Evolutionary conservation across 192 early-diverging fungal genomes (phyloP), one percentile per base, ranked within the genome.

Genomic region (Mycoemilia scoparia): DNA sequence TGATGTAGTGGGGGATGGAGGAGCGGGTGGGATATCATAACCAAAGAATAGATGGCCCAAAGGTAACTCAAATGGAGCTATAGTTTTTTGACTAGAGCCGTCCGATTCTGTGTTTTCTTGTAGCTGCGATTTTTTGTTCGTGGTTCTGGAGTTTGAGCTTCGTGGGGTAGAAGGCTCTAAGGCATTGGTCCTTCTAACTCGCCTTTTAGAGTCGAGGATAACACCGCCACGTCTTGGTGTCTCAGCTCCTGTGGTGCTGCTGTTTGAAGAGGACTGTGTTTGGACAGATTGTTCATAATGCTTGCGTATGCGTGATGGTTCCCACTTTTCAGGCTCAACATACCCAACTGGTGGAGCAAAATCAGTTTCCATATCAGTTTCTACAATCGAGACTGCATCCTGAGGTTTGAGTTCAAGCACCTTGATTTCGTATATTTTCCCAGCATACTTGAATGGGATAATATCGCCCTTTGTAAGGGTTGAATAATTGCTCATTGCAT

Each of bases 291-390:
- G 39, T 36, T 8, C 37, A 19, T 3, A 18, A 26, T 17, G 24
- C 12, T 28, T 40, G 20, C 4, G 34, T 32, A 22, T 52, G 38
- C n/a, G 11, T 19, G 25, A 21, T 21, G 21, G 39, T 41, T 49
- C 32, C 37, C 18, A 34, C 45, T 39, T 21, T 21, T 12, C 15
- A 9, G 87, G 88, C 53, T 99, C 95, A 11, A 79, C 73, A 52
- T 99, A 99, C 3, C 95, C 95, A 2, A 93, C 54, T 5, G 95
- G 95, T 9, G 95, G 68, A 0, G 84, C 95, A 65, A 99, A 96
- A 38, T 99, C 95, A 1, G 90, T 88, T 42, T 91, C 87, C 24
- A 99, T 50, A 69, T 99, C 95, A 0, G 91, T 96, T 51, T 99
- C 95, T 16, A 95, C 71, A 39, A 99, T 84, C 21, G 81, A 87